phyloP scores from a whole-genome alignment of 2,329 filamentous ascomycete species.

The Alternaria ethzedia region DNA sequence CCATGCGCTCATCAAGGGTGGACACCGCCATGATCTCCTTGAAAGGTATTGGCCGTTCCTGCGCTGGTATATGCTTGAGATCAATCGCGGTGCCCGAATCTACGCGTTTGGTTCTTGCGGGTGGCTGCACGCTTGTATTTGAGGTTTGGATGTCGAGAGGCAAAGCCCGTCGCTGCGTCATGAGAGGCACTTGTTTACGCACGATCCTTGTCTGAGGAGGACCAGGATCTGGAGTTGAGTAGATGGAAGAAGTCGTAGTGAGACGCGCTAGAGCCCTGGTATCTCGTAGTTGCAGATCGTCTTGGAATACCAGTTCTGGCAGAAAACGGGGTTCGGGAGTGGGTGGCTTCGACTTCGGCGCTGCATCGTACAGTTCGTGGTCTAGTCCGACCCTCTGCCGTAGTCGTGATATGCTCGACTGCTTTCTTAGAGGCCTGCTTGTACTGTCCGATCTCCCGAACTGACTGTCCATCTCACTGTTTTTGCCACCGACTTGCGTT shows the following conservation, averaged over 20 bases:
- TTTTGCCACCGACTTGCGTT: slow-evolving; percentile 4
- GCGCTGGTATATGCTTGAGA: slow-evolving; percentile 22
- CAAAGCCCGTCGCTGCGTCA: background rate
- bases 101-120: slow-evolving; percentile 28
- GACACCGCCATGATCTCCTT: slow-evolving; percentile 37
- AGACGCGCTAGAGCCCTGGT: slow-evolving; percentile 1
- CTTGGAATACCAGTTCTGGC: background rate
- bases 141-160: background rate
- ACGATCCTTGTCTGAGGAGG: background rate
- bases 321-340: background rate
- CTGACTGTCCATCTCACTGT: background rate
- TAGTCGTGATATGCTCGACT: slow-evolving; percentile 25
- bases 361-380: slow-evolving; percentile 5
- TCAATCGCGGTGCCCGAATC: slow-evolving; percentile 44
- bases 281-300: background rate
- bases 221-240: slow-evolving; percentile 1
- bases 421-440: slow-evolving; percentile 18
- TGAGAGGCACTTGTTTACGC: background rate
- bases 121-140: background rate
- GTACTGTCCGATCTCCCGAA: slow-evolving; percentile 4
- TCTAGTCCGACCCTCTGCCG: slow-evolving; percentile 24
- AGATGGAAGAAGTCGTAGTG: slow-evolving; percentile 11
- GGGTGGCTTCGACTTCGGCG: background rate
- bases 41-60: slow-evolving; percentile 38
- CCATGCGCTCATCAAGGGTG: slow-evolving; percentile 38